Evolutionary conservation across 106 monocot species (phyloP).

Genomic region (Allium sativum): DNA sequence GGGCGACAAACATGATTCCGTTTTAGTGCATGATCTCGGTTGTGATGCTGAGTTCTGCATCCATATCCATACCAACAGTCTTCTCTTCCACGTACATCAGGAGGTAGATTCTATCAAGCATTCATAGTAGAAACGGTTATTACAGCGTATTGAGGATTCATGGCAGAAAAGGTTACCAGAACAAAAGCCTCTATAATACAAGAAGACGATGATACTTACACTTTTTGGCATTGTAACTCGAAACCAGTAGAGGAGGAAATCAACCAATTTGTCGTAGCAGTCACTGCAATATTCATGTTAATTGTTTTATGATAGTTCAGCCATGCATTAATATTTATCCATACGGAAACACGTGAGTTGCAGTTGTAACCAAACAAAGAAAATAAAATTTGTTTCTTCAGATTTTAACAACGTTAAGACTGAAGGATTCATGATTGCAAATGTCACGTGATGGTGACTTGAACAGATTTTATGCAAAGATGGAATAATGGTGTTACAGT

Average conservation of each 20-base stretch:
- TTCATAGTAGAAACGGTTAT: too few species aligned
- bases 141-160: too few species aligned
- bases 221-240: slow-evolving; percentile 51
- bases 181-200: neutral
- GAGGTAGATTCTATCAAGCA: slow-evolving; percentile 49
- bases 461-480: too few species aligned
- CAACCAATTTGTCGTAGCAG: slow-evolving; percentile 66
- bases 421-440: neutral
- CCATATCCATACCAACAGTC: slow-evolving; percentile 94
- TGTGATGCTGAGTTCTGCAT: slow-evolving; percentile 90
- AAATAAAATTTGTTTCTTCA: neutral
- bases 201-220: slow-evolving; percentile 36
- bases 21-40: slow-evolving; percentile 65
- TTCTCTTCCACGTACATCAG: slow-evolving; percentile 48
- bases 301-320: neutral
- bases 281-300: slow-evolving; percentile 34
- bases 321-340: too few species aligned
- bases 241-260: slow-evolving; percentile 93
- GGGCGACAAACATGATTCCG: slow-evolving; percentile 95
- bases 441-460: too few species aligned
- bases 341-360: too few species aligned
- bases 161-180: neutral
- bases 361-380: too few species aligned
- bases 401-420: neutral
- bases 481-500: too few species aligned